Evolutionary conservation across 2,329 filamentous ascomycete genomes (phyloP), one percentile per base, ranked within the genome.

Genomic region (Aspergillus fischeri): DNA sequence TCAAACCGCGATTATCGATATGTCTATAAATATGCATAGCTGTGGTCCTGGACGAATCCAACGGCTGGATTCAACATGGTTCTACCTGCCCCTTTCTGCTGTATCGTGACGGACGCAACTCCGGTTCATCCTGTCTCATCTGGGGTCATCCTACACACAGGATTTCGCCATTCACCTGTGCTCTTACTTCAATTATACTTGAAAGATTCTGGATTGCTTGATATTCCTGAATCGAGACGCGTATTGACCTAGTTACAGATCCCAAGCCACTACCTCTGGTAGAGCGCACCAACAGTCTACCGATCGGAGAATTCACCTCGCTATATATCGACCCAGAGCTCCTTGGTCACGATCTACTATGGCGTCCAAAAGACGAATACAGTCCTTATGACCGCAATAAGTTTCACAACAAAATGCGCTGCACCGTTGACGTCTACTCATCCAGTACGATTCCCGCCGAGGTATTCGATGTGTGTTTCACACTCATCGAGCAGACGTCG

Each of bases 401-500:
- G 32, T 4, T 32, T 54, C 10, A 51, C 48, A 47, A n/a, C 51
- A 42, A 63, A 25, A 42, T 24, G 25, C 11, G 47, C 32, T 67
- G 63, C 49, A 56, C 38, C 17, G 35, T 75, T 41, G 66, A 71
- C 24, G 62, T 76, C 29, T 68, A 74, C 59, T 70, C 68, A 2
- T 68, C 74, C 29, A 60, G 63, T 50, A 76, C 65, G 7, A 72
- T 83, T 47, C 65, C 72, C 0, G 25, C 62, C 1, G 42, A 60
- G 0, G 77, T 81, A 48, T 68, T 84, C 32, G 68, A 78, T n/a
- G 70, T 73, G 24, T 86, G 83, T 65, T 78, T 84, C 57, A 63
- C 73, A 3, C 75, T 87, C 6, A 75, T 87, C 52, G 75, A 81
- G 60, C 64, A 69, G 3, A 86, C 84, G 0, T 85, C 82, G n/a